phyloP scores from a whole-genome alignment of 2,329 filamentous ascomycete genomes.

The Colletotrichum karsti region DNA sequence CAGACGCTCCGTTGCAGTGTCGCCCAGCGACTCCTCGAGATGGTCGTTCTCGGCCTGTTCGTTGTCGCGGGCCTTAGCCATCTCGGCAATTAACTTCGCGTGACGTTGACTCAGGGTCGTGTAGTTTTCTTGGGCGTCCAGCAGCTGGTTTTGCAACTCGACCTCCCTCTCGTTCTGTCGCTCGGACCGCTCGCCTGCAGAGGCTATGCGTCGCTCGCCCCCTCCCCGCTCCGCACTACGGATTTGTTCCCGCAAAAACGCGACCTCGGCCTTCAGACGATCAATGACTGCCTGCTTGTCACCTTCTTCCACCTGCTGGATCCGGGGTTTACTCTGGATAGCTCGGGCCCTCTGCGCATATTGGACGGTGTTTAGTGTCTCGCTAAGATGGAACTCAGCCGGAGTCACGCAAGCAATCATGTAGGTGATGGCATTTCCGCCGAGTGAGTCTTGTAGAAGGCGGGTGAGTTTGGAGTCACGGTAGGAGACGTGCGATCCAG shows the following conservation, averaged over 20 bases:
- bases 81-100: slow-evolving; percentile 93
- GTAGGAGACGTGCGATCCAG: slow-evolving; percentile 93
- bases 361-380: slow-evolving; percentile 96
- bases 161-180: slow-evolving; percentile 85
- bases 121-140: slow-evolving; percentile 96
- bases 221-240: slow-evolving; percentile 78
- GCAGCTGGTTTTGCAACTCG: slow-evolving; percentile 91
- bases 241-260: slow-evolving; percentile 93
- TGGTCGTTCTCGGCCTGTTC: slow-evolving; percentile 67
- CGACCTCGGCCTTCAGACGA: slow-evolving; percentile 89
- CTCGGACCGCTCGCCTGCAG: slow-evolving; percentile 74
- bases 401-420: slow-evolving; percentile 99
- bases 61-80: slow-evolving; percentile 84
- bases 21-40: slow-evolving; percentile 71
- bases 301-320: slow-evolving; percentile 91
- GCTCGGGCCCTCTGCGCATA: slow-evolving; percentile 96
- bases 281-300: slow-evolving; percentile 97
- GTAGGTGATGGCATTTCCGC: slow-evolving; percentile 97
- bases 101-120: slow-evolving; percentile 89
- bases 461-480: slow-evolving; percentile 97
- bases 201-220: slow-evolving; percentile 59
- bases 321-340: slow-evolving; percentile 96
- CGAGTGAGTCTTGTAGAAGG: slow-evolving; percentile 93
- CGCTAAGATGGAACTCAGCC: slow-evolving; percentile 95
- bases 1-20: slow-evolving; percentile 84